Base-by-base conservation (phyloP, 1,284 basidiomycete genomes). In the Boletus sp. region DNA sequence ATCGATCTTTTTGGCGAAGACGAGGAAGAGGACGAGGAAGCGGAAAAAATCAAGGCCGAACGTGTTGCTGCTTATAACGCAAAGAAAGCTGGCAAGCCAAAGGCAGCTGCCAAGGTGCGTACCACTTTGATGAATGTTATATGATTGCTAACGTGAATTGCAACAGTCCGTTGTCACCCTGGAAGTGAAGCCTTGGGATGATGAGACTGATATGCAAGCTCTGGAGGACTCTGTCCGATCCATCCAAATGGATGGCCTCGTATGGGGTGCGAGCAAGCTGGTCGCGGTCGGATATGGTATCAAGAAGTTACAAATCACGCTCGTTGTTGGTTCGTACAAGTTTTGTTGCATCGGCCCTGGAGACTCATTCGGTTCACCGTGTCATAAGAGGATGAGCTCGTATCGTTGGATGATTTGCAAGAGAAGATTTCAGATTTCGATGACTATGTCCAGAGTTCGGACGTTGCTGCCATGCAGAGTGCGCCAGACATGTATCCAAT, bases 171-270 rank as follows among this genome's bases (percentile, higher is more conserved):
- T 96, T 62, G 94, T 96, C 55, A 99, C 97, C 55, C 80, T 98
- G 69, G 95, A 98, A 67, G 94, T 99, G 64, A 99, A 98, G 80
- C 96, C 96, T 50, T 96, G 96, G 96, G 96, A 99, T 75, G 96
- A 98, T 76, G 95, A 98, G 82, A 99, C 96, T 60, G 93, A 98
- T 80, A 95, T 99, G 94, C 83, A 74, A 54, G 89, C 79, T 56
- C 83, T 99, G 66, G 96, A 99, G 78, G 77, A 82, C 44, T 70
- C 80, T 45, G 95, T 99, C 57, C 89, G 96, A 64, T 88, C 89
- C 33, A 89, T 99, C 70, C 85, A 94, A 76, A 80, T 86, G 81
- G 90, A 93, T 59, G 96, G 97, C 73, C 89, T 99, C 63, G 85
- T 98, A 55, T 99, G 97, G 96, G 94, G 94, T 75, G 82, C 84